Evolutionary conservation across 805 yeast species (phyloP).

Genomic region (Candida maris): DNA sequence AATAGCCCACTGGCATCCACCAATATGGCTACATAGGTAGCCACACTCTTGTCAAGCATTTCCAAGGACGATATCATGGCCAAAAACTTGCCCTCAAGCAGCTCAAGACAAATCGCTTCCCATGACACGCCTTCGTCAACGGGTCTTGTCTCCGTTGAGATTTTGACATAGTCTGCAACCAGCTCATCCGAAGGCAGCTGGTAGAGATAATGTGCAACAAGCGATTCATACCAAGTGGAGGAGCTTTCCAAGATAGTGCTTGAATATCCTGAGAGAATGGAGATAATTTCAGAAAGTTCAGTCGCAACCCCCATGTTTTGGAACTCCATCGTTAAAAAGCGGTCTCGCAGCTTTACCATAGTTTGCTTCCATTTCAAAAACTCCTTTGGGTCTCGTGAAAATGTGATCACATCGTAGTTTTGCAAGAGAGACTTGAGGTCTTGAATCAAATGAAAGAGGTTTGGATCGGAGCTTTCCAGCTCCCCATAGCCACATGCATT

Average conservation of each 20-base stretch:
- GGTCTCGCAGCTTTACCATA: slow-evolving; percentile 49
- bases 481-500: slow-evolving; percentile 41
- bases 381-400: slow-evolving; percentile 36
- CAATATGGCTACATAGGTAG: slow-evolving; percentile 58
- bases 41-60: slow-evolving; percentile 56
- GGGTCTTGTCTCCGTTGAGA: slow-evolving; percentile 32
- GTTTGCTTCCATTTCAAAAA: slow-evolving; percentile 49
- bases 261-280: slow-evolving; percentile 45
- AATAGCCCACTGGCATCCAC: slow-evolving; percentile 64
- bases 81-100: slow-evolving; percentile 53
- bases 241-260: slow-evolving; percentile 48
- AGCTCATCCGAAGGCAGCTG: slow-evolving; percentile 53
- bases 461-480: slow-evolving; percentile 28
- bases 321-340: slow-evolving; percentile 24
- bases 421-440: slow-evolving; percentile 40
- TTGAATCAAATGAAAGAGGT: slow-evolving; percentile 35
- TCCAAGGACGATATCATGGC: slow-evolving; percentile 58
- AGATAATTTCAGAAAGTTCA: slow-evolving; percentile 39
- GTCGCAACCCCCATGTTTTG: slow-evolving; percentile 30
- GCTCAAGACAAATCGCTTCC: slow-evolving; percentile 54
- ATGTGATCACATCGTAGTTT: slow-evolving; percentile 34
- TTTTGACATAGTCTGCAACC: slow-evolving; percentile 37
- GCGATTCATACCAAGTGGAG: slow-evolving; percentile 66
- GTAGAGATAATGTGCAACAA: slow-evolving; percentile 39
- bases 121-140: slow-evolving; percentile 41